Evolutionary conservation across 306 rosid genomes (phyloP).

Genomic region (Casuarina cunninghamiana): DNA sequence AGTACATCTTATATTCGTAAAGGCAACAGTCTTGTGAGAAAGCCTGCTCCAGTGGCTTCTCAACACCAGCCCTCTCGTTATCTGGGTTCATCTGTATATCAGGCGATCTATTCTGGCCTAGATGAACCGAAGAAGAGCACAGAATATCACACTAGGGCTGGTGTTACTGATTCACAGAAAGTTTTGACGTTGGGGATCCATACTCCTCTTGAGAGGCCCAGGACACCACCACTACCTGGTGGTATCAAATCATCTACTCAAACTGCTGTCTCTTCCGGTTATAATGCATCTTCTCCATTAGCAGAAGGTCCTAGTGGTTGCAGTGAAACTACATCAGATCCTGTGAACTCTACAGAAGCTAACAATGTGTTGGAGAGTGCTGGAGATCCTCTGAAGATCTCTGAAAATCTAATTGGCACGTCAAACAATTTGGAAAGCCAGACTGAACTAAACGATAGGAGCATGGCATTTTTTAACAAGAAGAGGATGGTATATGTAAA

Average conservation of each 20-base stretch:
- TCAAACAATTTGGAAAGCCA: conserved; percentile 43
- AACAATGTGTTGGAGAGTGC: conserved; percentile 37
- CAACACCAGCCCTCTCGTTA: conserved; percentile 40
- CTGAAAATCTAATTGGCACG: conserved; percentile 45
- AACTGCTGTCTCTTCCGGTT: conserved; percentile 31
- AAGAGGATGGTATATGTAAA: conserved; percentile 69
- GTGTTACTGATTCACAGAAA: conserved; percentile 32
- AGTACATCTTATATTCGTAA: conserved; percentile 83
- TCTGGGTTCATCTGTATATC: conserved; percentile 34
- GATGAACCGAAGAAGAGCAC: conserved; percentile 44
- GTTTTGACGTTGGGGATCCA: conserved; percentile 32
- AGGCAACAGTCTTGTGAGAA: conserved; percentile 90
- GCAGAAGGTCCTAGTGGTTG: conserved; percentile 43
- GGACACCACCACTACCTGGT: conserved; percentile 37
- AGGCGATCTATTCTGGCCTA: conserved; percentile 38
- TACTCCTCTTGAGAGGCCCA: conserved; percentile 45
- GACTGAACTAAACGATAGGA: conserved; percentile 44
- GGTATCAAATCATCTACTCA: conserved; percentile 27
- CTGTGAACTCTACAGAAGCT: conserved; percentile 32
- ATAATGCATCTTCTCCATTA: conserved; percentile 38
- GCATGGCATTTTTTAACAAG: conserved; percentile 39
- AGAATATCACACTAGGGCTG: conserved; percentile 46
- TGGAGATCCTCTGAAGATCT: conserved; percentile 41
- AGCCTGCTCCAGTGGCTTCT: conserved; percentile 53
- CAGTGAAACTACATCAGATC: conserved; percentile 45